Conservation (phyloP, 2,329 filamentous ascomycete species). For the Xylaria sp. region DNA sequence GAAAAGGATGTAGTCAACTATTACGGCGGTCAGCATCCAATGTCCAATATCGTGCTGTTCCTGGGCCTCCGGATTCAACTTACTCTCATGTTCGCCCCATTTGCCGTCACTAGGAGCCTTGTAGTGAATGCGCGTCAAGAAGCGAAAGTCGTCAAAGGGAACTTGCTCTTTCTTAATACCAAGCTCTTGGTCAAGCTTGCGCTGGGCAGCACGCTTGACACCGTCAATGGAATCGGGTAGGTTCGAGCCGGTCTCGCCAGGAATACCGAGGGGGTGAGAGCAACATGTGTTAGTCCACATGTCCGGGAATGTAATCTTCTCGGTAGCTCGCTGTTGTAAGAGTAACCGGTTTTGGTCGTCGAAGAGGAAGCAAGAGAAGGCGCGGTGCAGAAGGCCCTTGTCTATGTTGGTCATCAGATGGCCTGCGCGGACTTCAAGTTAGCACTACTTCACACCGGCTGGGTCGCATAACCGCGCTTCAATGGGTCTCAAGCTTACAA, state of each 20-base stretch:
- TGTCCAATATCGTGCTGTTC: neutral
- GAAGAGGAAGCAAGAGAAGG: conserved; percentile 98
- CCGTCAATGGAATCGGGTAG: conserved; percentile 81
- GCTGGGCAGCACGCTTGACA: conserved; percentile 88
- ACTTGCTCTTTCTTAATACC: conserved; percentile 91
- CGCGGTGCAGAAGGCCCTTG: conserved; percentile 92
- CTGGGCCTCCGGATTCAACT: conserved; percentile 47
- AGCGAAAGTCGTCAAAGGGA: conserved; percentile 87
- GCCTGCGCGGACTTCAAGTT: conserved; percentile 58
- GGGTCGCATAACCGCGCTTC: neutral
- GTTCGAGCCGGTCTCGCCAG: conserved; percentile 85
- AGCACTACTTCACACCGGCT: conserved; percentile 4
- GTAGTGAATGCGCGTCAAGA: conserved; percentile 97
- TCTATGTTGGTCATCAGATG: conserved; percentile 99
- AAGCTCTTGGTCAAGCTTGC: conserved; percentile 93
- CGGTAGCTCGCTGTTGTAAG: conserved; percentile 89
- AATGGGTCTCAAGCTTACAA: conserved; percentile 61
- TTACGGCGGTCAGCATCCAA: conserved; percentile 27
- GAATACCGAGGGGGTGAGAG: conserved; percentile 91
- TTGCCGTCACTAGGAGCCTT: conserved; percentile 95
- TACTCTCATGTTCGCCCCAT: conserved; percentile 99
- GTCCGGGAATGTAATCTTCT: conserved; percentile 99
- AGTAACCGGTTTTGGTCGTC: conserved; percentile 91
- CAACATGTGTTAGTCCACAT: conserved; percentile 99
- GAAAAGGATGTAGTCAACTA: conserved; percentile 98